Evolutionary conservation across 768 basidiomycete species (phyloP).

Genomic region (Tricholoma bakamatsutake): DNA sequence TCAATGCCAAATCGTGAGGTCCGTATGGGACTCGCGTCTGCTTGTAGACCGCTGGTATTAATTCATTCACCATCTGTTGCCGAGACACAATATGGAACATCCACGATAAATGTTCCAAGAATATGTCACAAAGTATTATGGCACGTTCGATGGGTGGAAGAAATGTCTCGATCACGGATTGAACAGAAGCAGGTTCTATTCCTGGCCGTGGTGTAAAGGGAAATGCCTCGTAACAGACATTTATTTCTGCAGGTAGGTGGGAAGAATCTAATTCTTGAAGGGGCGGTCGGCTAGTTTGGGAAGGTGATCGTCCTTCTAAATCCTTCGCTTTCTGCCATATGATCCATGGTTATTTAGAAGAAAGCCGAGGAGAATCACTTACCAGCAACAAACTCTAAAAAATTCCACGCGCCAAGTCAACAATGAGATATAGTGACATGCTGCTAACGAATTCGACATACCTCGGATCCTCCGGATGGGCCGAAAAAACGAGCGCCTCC

Average conservation of each 20-base stretch:
- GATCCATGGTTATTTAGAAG: not conserved
- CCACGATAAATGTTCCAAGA: conserved; percentile 45
- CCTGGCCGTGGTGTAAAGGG: conserved; percentile 39
- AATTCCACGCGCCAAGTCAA: not conserved
- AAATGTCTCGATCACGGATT: conserved; percentile 37
- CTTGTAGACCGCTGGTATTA: conserved; percentile 42
- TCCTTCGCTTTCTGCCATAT: conserved; percentile 21
- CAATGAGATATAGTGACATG: not conserved
- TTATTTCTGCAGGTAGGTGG: conserved; percentile 40
- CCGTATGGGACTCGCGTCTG: conserved; percentile 29
- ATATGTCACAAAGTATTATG: conserved; percentile 38
- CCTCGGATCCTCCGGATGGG: conserved; percentile 45
- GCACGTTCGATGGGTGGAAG: conserved; percentile 39
- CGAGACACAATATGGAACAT: conserved; percentile 45
- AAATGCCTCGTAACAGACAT: conserved; percentile 36
- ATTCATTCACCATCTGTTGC: conserved; percentile 36
- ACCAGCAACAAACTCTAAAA: conserved; percentile 38
- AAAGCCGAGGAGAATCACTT: conserved; percentile 12
- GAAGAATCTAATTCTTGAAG: conserved; percentile 36
- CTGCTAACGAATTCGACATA: conserved; percentile 16
- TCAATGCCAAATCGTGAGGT: conserved; percentile 46
- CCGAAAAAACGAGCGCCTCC: conserved; percentile 40
- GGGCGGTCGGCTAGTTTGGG: conserved; percentile 9
- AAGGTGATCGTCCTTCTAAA: conserved; percentile 11
- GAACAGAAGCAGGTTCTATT: conserved; percentile 26